phyloP scores from a whole-genome alignment of 2,329 filamentous ascomycete species.

The Metarhizium anisopliae region DNA sequence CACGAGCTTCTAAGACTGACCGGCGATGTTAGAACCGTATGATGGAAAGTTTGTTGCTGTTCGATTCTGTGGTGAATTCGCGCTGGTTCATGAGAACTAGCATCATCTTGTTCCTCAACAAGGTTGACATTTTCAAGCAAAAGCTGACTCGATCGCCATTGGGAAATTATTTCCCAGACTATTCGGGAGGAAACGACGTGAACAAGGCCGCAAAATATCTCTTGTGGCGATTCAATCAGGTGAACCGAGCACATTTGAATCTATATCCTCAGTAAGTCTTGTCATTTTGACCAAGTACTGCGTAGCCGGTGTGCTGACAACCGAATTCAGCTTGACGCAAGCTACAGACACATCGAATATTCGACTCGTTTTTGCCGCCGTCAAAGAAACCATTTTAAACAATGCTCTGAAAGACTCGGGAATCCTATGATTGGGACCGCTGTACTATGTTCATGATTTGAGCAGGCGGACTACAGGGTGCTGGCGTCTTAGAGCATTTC shows the following conservation, averaged over 20 bases:
- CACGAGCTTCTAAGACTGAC: neutral
- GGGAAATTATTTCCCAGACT: constrained; percentile 94
- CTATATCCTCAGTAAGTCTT: constrained; percentile 84
- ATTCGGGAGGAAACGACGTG: constrained; percentile 94
- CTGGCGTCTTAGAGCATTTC: constrained; percentile 14
- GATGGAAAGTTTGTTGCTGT: constrained; percentile 96
- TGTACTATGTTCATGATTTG: constrained; percentile 9
- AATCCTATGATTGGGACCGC: constrained; percentile 57
- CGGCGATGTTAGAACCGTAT: constrained; percentile 72
- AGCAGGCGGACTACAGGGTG: constrained; percentile 4
- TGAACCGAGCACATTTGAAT: constrained; percentile 91
- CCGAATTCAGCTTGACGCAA: constrained; percentile 70
- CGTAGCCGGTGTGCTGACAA: neutral
- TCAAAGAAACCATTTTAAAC: constrained; percentile 97
- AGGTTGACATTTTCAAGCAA: constrained; percentile 95
- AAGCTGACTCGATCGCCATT: constrained; percentile 85
- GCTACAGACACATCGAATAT: constrained; percentile 98
- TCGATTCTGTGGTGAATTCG: constrained; percentile 97
- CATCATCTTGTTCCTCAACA: constrained; percentile 98
- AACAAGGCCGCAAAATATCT: constrained; percentile 97
- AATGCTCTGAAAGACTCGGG: constrained; percentile 97
- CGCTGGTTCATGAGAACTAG: constrained; percentile 98
- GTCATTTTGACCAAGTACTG: neutral
- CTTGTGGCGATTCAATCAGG: constrained; percentile 97
- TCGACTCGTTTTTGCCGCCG: constrained; percentile 91